Base-by-base conservation (phyloP, 2,329 filamentous ascomycete genomes). In the Leptosphaerulina australis region DNA sequence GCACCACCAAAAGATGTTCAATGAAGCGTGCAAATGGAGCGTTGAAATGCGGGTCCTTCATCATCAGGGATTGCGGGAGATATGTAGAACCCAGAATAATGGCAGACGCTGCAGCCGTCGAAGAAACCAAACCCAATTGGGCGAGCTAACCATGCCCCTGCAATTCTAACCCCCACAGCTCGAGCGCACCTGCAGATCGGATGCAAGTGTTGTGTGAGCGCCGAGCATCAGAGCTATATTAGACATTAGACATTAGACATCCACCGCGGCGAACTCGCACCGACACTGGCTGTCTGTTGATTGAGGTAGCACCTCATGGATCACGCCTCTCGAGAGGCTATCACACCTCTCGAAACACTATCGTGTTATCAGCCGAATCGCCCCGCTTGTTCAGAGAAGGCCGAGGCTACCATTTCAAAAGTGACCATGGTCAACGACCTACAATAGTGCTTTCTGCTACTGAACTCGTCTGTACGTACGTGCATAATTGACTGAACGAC, bases 101-200 rank as follows among this genome's bases (percentile, higher is more conserved):
- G 44, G 53, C 50, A 48, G 36, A 34, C 37, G 45, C 47, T 56
- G 44, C 37, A 45, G 33, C 45, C 28, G 38, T 10, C 26, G 15
- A 20, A 38, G 18, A 15, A 33, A 25, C 37, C 31, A 46, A 24
- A 26, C 48, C 21, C 10, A 21, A 37, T 40, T 17, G 5, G 22
- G 37, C 37, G 31, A 36, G 26, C 48, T 43, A 51, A 18, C 12
- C 20, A 22, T 29, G 40, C 56, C 58, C 58, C 58, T 57, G 53
- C 53, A 44, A 37, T 36, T 34, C 17, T n/a, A 35, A 55, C 59
- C 57, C 60, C 56, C 60, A 62, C 60, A 55, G 44, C 52, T 52
- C 44, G 50, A 52, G 55, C 50, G 56, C 56, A 55, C 54, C 60
- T 63, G 58, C 60, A 63, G 48, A 58, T 55, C 59, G 46, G 47